Conservation (phyloP, 257 asterid genomes). For the Jacaranda mimosifolia region DNA sequence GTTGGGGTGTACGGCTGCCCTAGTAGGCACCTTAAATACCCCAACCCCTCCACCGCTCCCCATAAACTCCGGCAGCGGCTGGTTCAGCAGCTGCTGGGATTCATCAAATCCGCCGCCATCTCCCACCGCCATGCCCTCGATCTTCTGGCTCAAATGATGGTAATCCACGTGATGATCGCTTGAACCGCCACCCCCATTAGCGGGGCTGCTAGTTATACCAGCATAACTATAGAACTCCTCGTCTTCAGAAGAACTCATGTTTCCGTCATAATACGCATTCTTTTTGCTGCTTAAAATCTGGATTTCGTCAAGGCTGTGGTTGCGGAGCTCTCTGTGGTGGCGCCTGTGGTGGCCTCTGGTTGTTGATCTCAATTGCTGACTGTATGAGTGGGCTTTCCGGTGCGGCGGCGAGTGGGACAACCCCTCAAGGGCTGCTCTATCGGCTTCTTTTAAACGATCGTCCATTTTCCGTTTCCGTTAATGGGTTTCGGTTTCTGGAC, state of each 20-base stretch:
- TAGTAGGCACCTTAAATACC: slow-evolving; percentile 57
- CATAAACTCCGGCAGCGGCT: slow-evolving; percentile 62
- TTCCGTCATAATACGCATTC: slow-evolving; percentile 18
- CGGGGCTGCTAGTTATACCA: slow-evolving; percentile 18
- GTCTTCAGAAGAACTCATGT: slow-evolving; percentile 41
- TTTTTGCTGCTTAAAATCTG: slow-evolving; percentile 18
- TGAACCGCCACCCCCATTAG: slow-evolving; percentile 16
- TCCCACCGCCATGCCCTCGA: slow-evolving; percentile 22
- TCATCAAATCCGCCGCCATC: slow-evolving; percentile 32
- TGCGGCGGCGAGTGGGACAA: slow-evolving; percentile 52
- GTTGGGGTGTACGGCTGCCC: slow-evolving; percentile 67
- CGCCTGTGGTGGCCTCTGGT: slow-evolving; percentile 50
- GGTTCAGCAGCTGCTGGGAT: neutral
- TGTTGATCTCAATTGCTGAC: slow-evolving; percentile 60
- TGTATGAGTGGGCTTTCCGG: slow-evolving; percentile 56
- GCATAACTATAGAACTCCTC: slow-evolving; percentile 52
- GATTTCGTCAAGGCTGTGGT: slow-evolving; percentile 69
- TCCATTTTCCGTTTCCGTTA: slow-evolving; percentile 37
- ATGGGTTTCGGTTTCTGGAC: neutral
- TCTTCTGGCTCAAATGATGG: slow-evolving; percentile 24
- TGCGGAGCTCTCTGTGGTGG: slow-evolving; percentile 52
- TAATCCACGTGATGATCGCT: slow-evolving; percentile 38
- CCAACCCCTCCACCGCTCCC: slow-evolving; percentile 70
- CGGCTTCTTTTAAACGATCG: slow-evolving; percentile 44
- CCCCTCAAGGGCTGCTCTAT: slow-evolving; percentile 44